phyloP scores from a whole-genome alignment of 331 rosid genomes.

The Cucumis variabilis region DNA sequence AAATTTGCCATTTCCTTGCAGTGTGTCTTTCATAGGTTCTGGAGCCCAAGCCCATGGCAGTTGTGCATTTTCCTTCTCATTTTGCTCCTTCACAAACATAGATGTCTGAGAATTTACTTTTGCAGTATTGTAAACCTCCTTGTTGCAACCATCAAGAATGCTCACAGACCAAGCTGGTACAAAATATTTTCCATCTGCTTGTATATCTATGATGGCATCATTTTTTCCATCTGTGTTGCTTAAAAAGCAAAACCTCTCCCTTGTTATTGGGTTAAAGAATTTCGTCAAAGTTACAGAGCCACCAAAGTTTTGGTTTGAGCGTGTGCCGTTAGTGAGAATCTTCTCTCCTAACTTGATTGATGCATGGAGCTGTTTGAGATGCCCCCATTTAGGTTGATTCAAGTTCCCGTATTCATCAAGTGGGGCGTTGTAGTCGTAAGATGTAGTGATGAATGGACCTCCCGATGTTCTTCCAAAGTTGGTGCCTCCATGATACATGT shows the following conservation, averaged over 20 bases:
- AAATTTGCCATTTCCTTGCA: neutral
- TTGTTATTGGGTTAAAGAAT: neutral
- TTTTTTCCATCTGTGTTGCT: neutral
- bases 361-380: neutral
- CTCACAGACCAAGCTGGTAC: neutral
- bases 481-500: neutral
- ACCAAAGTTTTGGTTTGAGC: no score
- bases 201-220: neutral
- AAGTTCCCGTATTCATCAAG: neutral
- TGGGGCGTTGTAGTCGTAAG: neutral
- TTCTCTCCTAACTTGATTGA: neutral
- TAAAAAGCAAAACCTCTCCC: neutral
- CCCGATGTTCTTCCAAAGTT: neutral
- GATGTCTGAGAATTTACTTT: neutral
- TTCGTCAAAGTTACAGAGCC: neutral
- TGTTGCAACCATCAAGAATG: neutral
- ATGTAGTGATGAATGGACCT: neutral
- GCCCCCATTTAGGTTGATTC: neutral
- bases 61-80: neutral
- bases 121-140: neutral
- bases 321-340: neutral
- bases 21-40: neutral
- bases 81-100: neutral
- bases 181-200: neutral
- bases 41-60: neutral